Percentiles rank a stretch among this genome's conserved stretches.
phyloP scores from a whole-genome alignment of 306 rosid species.

The Inga oerstediana region DNA sequence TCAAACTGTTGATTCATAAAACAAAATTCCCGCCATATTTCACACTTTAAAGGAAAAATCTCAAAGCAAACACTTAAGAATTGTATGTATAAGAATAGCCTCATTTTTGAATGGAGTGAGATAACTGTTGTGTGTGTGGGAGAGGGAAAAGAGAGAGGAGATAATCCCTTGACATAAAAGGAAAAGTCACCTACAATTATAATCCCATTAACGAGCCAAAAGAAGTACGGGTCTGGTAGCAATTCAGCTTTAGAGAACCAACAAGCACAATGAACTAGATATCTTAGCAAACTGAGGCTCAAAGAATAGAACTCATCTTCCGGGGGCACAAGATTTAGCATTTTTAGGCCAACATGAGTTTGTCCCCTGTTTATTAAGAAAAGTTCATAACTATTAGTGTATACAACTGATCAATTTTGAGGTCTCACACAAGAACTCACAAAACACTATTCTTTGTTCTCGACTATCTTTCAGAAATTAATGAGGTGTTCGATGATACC shows the following conservation, averaged over 20 bases:
- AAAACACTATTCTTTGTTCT: background rate
- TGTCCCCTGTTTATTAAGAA: conserved; percentile 57
- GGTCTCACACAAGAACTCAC: conserved; percentile 15
- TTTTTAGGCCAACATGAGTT: conserved; percentile 83
- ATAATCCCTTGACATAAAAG: background rate
- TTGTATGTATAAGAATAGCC: background rate
- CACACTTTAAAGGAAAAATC: background rate
- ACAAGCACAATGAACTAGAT: conserved; percentile 38
- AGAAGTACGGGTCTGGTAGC: background rate
- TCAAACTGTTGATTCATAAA: background rate
- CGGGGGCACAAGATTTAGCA: conserved; percentile 40
- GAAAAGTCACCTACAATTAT: conserved; percentile 1
- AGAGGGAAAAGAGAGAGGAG: background rate
- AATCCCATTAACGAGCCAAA: background rate
- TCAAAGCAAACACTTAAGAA: background rate
- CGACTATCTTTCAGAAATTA: background rate
- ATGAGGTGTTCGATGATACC: conserved; percentile 4
- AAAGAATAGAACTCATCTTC: conserved; percentile 49
- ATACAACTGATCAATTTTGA: background rate
- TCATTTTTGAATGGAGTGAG: background rate
- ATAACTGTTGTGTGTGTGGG: background rate
- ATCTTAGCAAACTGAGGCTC: conserved; percentile 32
- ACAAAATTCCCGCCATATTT: background rate
- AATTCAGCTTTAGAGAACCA: conserved; percentile 34
- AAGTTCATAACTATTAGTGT: conserved; percentile 22